A percentile compares a stretch with the other conserved stretches of the same genome.
Evolutionary conservation across 108 stramenopile genomes (phyloP).

Genomic region (Pseudonitzschia multiseries): DNA sequence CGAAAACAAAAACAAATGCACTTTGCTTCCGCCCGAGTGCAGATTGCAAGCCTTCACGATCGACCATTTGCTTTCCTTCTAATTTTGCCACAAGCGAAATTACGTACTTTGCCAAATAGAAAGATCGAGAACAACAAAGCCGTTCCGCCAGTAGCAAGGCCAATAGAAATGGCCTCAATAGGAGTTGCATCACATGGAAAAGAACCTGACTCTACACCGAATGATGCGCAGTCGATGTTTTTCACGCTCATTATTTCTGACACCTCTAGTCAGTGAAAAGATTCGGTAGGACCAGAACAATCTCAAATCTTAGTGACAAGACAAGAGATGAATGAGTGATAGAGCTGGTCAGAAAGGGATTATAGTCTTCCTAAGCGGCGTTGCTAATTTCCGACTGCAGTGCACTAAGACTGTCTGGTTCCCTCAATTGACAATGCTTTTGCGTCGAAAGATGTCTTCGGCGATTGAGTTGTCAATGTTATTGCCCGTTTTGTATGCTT

Average conservation of each 20-base stretch:
- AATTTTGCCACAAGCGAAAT: background rate
- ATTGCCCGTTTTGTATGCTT: no score
- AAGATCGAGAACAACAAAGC: conserved; percentile 52
- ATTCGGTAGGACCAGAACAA: no score
- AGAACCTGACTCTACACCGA: background rate
- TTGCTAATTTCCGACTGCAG: no score
- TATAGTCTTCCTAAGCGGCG: no score
- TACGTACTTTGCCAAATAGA: conserved; percentile 52
- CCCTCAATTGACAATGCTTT: no score
- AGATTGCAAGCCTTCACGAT: background rate
- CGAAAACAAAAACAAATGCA: background rate
- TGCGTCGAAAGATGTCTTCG: no score
- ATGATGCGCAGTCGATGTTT: background rate
- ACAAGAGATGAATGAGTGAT: no score
- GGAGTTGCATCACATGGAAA: conserved; percentile 55
- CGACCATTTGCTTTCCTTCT: background rate
- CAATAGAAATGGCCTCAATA: conserved; percentile 50
- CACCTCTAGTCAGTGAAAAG: no score
- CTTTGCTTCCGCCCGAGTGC: background rate
- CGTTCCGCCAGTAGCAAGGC: conserved; percentile 46
- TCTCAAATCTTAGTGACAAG: no score
- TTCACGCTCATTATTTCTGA: background rate
- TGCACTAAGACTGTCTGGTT: no score
- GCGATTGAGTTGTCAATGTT: no score
- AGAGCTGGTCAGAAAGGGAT: no score